phyloP scores from a whole-genome alignment of 495 filamentous ascomycete genomes.

The Lentithecium fluviatile region DNA sequence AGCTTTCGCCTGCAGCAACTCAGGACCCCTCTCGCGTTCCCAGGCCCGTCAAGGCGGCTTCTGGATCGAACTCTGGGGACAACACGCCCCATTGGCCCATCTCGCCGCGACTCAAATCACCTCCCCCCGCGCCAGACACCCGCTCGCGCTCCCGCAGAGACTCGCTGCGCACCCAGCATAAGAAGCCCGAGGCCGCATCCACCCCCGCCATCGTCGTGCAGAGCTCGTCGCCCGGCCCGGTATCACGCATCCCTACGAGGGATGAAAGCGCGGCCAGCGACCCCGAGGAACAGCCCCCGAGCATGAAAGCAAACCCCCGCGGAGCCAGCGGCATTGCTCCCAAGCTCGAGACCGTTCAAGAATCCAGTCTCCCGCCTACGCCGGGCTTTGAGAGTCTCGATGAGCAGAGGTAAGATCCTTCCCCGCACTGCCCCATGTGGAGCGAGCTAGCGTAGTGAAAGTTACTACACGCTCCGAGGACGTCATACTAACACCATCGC shows the following conservation, averaged over 20 bases:
- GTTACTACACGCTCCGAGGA: not conserved
- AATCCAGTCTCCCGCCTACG: conserved; percentile 78
- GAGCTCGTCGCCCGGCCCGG: conserved; percentile 50
- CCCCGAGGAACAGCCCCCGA: conserved; percentile 53
- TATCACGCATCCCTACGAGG: conserved; percentile 45
- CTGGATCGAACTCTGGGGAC: conserved; percentile 39
- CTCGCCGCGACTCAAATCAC: conserved; percentile 65
- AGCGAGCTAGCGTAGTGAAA: too few species aligned
- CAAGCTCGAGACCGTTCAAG: conserved; percentile 87
- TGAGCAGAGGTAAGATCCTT: conserved; percentile 21
- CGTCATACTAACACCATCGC: not conserved
- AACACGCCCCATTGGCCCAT: conserved; percentile 67
- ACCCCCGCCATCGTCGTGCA: conserved; percentile 57
- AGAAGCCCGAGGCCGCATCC: conserved; percentile 24
- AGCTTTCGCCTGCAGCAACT: conserved; percentile 53
- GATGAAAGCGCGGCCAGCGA: conserved; percentile 40
- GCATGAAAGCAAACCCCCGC: conserved; percentile 66
- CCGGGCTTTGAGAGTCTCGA: conserved; percentile 50
- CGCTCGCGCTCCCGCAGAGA: conserved; percentile 38
- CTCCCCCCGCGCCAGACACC: conserved; percentile 55
- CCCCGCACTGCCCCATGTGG: not conserved
- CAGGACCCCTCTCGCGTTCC: conserved; percentile 60
- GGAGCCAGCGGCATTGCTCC: conserved; percentile 64
- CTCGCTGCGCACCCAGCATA: conserved; percentile 43
- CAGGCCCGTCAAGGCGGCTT: conserved; percentile 59